Evolutionary conservation across 2,329 filamentous ascomycete species (phyloP), one percentile per base, ranked within the genome.

Genomic region (Pseudofabraea citricarpa): DNA sequence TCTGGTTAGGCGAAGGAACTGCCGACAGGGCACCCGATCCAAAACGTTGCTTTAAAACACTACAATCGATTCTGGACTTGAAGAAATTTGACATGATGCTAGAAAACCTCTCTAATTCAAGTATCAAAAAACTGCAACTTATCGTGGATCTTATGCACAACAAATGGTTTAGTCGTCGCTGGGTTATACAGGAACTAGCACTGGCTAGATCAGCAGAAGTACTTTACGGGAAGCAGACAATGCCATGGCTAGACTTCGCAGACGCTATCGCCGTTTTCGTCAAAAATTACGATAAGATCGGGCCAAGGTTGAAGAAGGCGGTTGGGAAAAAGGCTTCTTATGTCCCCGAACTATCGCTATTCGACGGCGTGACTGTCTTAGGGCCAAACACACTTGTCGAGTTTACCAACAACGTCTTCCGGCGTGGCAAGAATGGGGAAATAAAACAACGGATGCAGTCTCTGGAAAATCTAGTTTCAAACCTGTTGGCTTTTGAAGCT

Each of bases 1-100:
- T 31, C 13, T 31, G 27, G 27, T 15, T 31, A 12, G 27, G 27
- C 27, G 16, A 31, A 12, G 13, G 13, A 15, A 31, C 65, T 84
- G n/a, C n/a, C n/a, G n/a, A n/a, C n/a, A n/a, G n/a, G n/a, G n/a
- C n/a, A n/a, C n/a, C n/a, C n/a, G n/a, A n/a, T n/a, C n/a, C n/a
- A n/a, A n/a, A n/a, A n/a, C n/a, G n/a, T n/a, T n/a, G n/a, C n/a
- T n/a, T n/a, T n/a, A n/a, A n/a, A n/a, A n/a, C n/a, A n/a, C n/a
- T n/a, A n/a, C n/a, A n/a, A n/a, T n/a, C n/a, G n/a, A n/a, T n/a
- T n/a, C n/a, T n/a, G n/a, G n/a, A n/a, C n/a, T n/a, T n/a, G n/a
- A n/a, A n/a, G n/a, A n/a, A n/a, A n/a, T n/a, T n/a, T n/a, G n/a
- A n/a, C n/a, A n/a, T n/a, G n/a, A n/a, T n/a, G n/a, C n/a, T n/a